These are phyloP conservation scores for Termitomyces sp. DNA, from an alignment of 768 basidiomycete species.

Conservation along the genomic window DNA sequence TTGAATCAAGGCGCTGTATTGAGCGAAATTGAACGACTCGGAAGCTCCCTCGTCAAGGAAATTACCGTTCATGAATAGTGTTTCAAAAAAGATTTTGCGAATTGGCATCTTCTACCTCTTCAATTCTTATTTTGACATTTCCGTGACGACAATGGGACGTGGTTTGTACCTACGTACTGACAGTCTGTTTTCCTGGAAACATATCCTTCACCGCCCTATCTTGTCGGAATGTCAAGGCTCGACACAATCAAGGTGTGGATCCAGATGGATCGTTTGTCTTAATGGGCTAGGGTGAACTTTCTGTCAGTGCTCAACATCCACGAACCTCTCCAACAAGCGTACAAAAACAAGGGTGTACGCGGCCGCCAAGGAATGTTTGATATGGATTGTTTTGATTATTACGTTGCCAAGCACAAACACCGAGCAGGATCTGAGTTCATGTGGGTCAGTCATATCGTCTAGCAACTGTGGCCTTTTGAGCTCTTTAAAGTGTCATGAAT, in stretches of 20 bases:
- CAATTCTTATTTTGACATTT: neutral
- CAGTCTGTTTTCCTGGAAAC: neutral
- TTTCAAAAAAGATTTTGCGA: no score
- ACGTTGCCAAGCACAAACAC: neutral
- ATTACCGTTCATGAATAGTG: constrained; percentile 26
- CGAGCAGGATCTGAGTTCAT: neutral
- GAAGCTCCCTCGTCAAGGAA: constrained; percentile 56
- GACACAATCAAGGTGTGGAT: no score
- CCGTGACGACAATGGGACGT: neutral
- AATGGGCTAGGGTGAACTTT: neutral
- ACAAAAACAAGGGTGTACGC: neutral
- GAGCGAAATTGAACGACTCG: constrained; percentile 72
- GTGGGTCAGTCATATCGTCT: neutral
- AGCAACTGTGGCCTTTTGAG: no score
- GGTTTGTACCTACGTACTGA: neutral
- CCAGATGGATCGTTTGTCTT: neutral
- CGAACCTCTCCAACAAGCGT: no score
- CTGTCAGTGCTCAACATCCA: neutral
- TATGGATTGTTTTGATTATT: neutral
- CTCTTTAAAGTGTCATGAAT: neutral
- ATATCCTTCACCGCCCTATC: neutral
- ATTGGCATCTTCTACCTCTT: neutral
- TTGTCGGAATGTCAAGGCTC: no score
- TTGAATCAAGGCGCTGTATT: constrained; percentile 66
- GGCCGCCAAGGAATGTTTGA: neutral